Evolutionary conservation across 2,329 filamentous ascomycete genomes (phyloP), one percentile per base, ranked within the genome.

Genomic region (Phoma sp.): DNA sequence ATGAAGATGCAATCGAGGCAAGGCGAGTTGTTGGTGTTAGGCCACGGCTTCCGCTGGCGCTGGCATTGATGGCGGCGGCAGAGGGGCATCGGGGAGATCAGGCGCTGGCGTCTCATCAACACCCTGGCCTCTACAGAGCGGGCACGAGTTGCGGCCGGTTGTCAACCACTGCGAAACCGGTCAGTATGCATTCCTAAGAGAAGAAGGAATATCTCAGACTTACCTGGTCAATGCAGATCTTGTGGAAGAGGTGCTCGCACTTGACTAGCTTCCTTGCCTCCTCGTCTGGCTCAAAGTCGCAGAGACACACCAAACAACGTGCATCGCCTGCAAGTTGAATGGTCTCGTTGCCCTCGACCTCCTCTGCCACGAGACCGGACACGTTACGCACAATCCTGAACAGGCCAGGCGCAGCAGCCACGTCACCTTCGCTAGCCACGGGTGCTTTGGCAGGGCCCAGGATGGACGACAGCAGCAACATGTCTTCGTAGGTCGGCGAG

Each of bases 401-500:
- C 8, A 88, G 63, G 2, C 87, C 87, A 19, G 85, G 84, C 15
- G 87, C 85, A 39, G 82, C 80, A 46, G 83, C 82, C 24, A 90
- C 80, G 64, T 89, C 87, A 51, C 85, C 84, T 57, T 85, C 82
- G 51, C 81, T 85, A 17, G 87, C 87, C 45, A 90, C 87, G 3
- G 87, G 87, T 2, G 87, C 86, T 67, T 89, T 89, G 4, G 84
- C 87, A 43, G 87, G 87, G 1, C 87, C 87, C 15, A 90, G 77
- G 10, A 89, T 79, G 12, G 85, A 86, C 12, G 86, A 88, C 4
- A 90, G 79, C 39, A 89, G 76, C 69, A 89, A 83, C 87, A 90
- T 89, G 63, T 90, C 87, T 73, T 90, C 87, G 66, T 90, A 89
- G 1, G 87, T 88, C 2, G 87, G 87, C 46, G 87, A 86, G 73